phyloP scores from a whole-genome alignment of 164 flowering plant genomes.

The Annona cherimola region DNA sequence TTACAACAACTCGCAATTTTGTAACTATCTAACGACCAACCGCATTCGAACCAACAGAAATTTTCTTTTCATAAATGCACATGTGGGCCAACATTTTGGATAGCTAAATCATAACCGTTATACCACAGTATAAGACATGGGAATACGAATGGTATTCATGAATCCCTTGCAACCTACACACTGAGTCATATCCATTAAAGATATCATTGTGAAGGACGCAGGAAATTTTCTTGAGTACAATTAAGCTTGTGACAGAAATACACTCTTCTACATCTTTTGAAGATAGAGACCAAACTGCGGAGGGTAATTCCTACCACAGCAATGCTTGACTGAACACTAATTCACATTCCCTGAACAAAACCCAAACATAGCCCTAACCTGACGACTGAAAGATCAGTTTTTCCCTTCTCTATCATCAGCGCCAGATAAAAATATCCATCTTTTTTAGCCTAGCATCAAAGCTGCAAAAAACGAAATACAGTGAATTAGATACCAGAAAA shows the following conservation, averaged over 20 bases:
- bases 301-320: not conserved
- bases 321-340: not conserved
- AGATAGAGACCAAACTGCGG: not conserved
- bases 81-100: not conserved
- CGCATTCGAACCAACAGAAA: not conserved
- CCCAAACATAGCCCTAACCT: conserved; percentile 12
- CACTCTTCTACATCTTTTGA: not conserved
- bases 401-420: not conserved
- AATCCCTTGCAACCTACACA: not conserved
- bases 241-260: not conserved
- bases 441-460: not conserved
- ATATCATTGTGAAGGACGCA: not conserved
- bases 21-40: not conserved
- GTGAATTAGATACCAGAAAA: not conserved
- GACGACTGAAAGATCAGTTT: conserved; percentile 9
- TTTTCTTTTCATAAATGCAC: not conserved
- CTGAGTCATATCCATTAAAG: not conserved
- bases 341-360: not conserved
- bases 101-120: not conserved
- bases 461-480: conserved; percentile 2
- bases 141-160: not conserved
- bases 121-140: not conserved
- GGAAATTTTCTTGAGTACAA: not conserved
- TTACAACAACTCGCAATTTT: not conserved
- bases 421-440: too few species aligned